Conservation (phyloP, 2,329 filamentous ascomycete genomes). For the Pestalotiopsis fici region DNA sequence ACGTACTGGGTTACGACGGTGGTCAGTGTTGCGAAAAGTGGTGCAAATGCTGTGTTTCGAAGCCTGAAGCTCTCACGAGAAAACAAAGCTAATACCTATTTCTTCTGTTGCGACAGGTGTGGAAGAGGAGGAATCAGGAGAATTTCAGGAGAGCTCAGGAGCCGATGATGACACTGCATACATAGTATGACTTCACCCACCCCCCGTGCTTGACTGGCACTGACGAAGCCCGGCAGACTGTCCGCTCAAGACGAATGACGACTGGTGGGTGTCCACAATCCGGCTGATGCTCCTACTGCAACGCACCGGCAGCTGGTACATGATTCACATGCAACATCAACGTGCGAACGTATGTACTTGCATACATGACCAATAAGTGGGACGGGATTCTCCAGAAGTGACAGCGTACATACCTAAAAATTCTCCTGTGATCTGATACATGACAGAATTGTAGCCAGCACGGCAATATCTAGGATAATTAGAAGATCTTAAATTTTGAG, state of each 20-base stretch:
- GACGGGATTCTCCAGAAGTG: background rate
- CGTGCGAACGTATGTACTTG: background rate
- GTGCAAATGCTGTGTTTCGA: background rate
- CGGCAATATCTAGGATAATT: background rate
- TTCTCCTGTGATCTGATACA: background rate
- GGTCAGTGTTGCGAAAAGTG: background rate
- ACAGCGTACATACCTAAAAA: background rate
- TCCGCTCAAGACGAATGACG: background rate
- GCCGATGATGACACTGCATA: background rate
- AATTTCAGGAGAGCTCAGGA: background rate
- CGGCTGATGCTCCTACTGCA: background rate
- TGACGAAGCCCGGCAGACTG: background rate
- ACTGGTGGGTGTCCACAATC: constrained; percentile 1
- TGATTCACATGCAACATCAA: background rate
- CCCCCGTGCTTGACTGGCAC: background rate
- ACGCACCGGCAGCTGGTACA: background rate
- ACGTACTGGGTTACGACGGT: background rate
- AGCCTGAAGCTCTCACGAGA: background rate
- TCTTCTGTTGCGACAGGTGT: background rate
- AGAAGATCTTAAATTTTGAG: background rate
- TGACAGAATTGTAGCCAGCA: background rate
- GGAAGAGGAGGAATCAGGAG: background rate
- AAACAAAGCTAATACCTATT: background rate
- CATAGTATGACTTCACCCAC: background rate
- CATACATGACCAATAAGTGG: background rate